Conservation (phyloP, 2,329 filamentous ascomycete species). For the Scytalidium lignicola region DNA sequence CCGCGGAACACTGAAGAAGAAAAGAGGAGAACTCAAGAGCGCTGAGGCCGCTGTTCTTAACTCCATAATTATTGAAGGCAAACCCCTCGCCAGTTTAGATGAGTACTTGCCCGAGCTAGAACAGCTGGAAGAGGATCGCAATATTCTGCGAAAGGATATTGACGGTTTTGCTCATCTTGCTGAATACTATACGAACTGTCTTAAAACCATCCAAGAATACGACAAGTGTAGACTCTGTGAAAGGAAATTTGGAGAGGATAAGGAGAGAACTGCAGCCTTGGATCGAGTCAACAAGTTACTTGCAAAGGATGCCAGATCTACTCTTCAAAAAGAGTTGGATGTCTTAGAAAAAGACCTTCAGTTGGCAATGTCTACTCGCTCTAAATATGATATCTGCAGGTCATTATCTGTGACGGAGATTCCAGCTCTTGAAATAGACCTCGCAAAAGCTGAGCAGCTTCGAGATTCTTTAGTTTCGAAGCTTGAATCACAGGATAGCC, state of each 20-base stretch:
- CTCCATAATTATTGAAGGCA: slow-evolving; percentile 41
- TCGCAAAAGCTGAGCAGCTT: slow-evolving; percentile 56
- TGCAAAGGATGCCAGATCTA: slow-evolving; percentile 56
- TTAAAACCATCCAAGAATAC: slow-evolving; percentile 59
- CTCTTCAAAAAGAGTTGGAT: slow-evolving; percentile 57
- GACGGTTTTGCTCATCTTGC: slow-evolving; percentile 65
- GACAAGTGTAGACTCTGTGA: slow-evolving; percentile 75
- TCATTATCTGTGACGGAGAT: slow-evolving; percentile 65
- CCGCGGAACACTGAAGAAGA: slow-evolving; percentile 59
- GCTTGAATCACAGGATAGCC: slow-evolving; percentile 63
- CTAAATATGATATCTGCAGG: slow-evolving; percentile 69
- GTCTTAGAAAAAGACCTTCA: slow-evolving; percentile 45
- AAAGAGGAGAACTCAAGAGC: slow-evolving; percentile 54
- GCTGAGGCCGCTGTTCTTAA: slow-evolving; percentile 53
- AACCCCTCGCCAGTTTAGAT: slow-evolving; percentile 40
- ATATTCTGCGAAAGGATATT: slow-evolving; percentile 55
- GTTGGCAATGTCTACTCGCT: slow-evolving; percentile 55
- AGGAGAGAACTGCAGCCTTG: slow-evolving; percentile 58
- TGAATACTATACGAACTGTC: slow-evolving; percentile 66
- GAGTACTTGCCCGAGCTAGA: slow-evolving; percentile 49
- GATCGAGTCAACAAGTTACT: slow-evolving; percentile 61
- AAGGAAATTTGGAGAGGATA: slow-evolving; percentile 58
- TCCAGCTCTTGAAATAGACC: slow-evolving; percentile 60
- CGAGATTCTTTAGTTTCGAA: slow-evolving; percentile 53
- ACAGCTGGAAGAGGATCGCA: slow-evolving; percentile 44